Evolutionary conservation across 495 filamentous ascomycete species (phyloP), one percentile per base, ranked within the genome.

Genomic region (Chaetomidium leptoderma): DNA sequence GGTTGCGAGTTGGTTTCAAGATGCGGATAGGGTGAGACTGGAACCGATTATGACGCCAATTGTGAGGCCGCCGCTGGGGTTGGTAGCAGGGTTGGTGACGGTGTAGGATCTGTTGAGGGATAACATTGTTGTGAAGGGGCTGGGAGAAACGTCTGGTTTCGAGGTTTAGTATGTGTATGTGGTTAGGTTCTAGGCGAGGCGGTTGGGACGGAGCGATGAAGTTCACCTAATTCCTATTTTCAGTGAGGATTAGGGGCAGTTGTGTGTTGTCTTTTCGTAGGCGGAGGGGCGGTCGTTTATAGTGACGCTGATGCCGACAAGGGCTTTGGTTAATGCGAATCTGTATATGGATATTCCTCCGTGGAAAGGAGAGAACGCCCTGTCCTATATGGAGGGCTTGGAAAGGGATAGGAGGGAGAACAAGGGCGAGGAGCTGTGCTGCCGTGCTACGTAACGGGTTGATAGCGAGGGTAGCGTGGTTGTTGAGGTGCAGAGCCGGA

Each of bases 291-390:
- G 30, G 26, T 30, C 50, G 24, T 57, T 57, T 17, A 49, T 49
- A 44, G 54, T 57, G 6, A 57, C 44, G 4, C 11, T 57, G 19
- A 7, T 16, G 16, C 54, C 54, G 23, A 57, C 54, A 3, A 27
- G 44, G 54, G 54, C 19, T 2, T 57, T 35, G 23, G 33, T 42
- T 2, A 49, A 49, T 11, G 54, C 54, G 16, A 26, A 48, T n/a
- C 24, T 57, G 54, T 57, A 30, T 21, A 57, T 44, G 16, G 23
- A 57, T 26, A 57, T 57, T 14, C 54, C 54, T 8, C 23, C 35
- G 21, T 57, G 44, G 54, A 26, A 49, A 23, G 54, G 54, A 19
- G 11, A 48, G 24, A 7, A 8, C 1, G 33, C 54, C 9, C 6
- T 49, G 14, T 23, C 3, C 10, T 57, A 40, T 16, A 39, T 57